Percentiles rank a stretch among this genome's conserved stretches.
phyloP scores from a whole-genome alignment of 192 early-diverging fungal species.

The Funneliformis geosporum region DNA sequence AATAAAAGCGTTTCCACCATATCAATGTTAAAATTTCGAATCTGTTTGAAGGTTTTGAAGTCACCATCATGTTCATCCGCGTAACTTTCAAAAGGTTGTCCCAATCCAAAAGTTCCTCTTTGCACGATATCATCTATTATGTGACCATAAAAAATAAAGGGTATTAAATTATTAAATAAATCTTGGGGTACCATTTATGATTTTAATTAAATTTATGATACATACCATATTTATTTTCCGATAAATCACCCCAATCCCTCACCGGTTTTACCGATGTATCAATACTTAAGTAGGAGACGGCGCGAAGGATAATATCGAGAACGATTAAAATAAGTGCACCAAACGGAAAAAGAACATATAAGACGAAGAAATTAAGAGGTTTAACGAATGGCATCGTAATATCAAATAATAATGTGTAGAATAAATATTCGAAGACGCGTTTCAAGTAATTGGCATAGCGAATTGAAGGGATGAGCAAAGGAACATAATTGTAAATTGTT shows the following conservation, averaged over 20 bases:
- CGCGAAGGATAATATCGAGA: neutral
- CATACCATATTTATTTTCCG: neutral
- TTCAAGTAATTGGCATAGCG: neutral
- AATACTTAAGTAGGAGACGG: neutral
- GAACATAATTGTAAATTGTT: neutral
- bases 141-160: neutral
- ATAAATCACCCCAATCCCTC: neutral
- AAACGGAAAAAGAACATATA: neutral
- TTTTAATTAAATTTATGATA: neutral
- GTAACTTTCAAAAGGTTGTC: neutral
- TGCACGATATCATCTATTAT: neutral
- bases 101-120: neutral
- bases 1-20: slow-evolving; percentile 45
- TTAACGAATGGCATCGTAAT: neutral
- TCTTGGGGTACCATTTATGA: neutral
- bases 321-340: neutral
- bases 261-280: neutral
- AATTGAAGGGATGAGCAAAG: neutral
- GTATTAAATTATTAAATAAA: neutral
- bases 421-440: neutral
- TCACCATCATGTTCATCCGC: neutral
- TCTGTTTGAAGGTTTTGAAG: neutral
- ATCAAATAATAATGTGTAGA: neutral
- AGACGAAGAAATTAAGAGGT: neutral
- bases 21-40: slow-evolving; percentile 40